Evolutionary conservation across 768 basidiomycete genomes (phyloP).

Genomic region (Rubroboletus pulcherrimus): DNA sequence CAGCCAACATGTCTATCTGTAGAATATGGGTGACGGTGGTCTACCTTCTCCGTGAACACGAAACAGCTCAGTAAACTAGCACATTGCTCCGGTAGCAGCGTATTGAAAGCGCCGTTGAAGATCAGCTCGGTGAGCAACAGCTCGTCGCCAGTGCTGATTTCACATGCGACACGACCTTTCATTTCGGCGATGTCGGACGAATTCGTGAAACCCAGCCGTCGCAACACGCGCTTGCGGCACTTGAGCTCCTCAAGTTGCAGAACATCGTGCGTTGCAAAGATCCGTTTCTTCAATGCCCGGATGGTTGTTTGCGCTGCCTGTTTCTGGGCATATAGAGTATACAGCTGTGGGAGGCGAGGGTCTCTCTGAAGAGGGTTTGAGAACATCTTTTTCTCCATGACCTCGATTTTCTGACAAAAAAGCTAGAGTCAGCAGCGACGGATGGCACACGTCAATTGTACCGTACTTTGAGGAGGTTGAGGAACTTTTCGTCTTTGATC

Average conservation of each 20-base stretch:
- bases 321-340: slow-evolving; percentile 76
- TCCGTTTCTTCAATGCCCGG: slow-evolving; percentile 77
- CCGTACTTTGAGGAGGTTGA: slow-evolving; percentile 73
- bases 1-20: not conserved
- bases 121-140: slow-evolving; percentile 93
- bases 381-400: slow-evolving; percentile 83
- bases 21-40: slow-evolving; percentile 6
- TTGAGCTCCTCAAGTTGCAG: slow-evolving; percentile 96
- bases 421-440: not conserved
- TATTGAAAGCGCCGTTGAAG: slow-evolving; percentile 95
- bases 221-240: slow-evolving; percentile 87
- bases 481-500: slow-evolving; percentile 93
- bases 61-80: slow-evolving; percentile 96
- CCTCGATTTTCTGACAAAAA: slow-evolving; percentile 73
- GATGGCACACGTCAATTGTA: not conserved
- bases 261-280: slow-evolving; percentile 87
- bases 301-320: slow-evolving; percentile 65
- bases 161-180: slow-evolving; percentile 97
- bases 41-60: slow-evolving; percentile 94
- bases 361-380: slow-evolving; percentile 77
- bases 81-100: slow-evolving; percentile 84
- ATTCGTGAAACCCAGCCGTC: slow-evolving; percentile 88
- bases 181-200: slow-evolving; percentile 91
- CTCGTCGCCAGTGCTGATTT: slow-evolving; percentile 97
- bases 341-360: slow-evolving; percentile 73